Conservation (phyloP, 345 rosid species). For the thale cress (Arabidopsis thaliana) region TAIR10.1 NC_003074.8:1620501-1621000, state of each 20-base stretch:
- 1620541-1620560: conserved; percentile 8
- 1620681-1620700: conserved; percentile 27
- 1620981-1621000: neutral
- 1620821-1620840: conserved; percentile 10
- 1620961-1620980: neutral
- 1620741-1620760: conserved; percentile 21
- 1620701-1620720: conserved; percentile 28
- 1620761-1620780: conserved; percentile 57
- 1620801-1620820: conserved; percentile 1
- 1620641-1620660: conserved; percentile 10
- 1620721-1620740: neutral
- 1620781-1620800: conserved; percentile 52
- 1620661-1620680: conserved; percentile 20
- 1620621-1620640: conserved; percentile 31
- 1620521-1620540: neutral
- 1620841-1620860: conserved; percentile 36
- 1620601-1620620: conserved; percentile 50
- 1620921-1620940: too few species aligned
- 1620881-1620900: neutral
- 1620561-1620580: conserved; percentile 23
- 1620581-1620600: conserved; percentile 46
- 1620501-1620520: conserved; percentile 3
- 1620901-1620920: neutral
- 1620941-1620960: too few species aligned
- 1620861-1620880: neutral